phyloP scores from a whole-genome alignment of 2,329 filamentous ascomycete genomes.

The Verticillium dahliae region DNA sequence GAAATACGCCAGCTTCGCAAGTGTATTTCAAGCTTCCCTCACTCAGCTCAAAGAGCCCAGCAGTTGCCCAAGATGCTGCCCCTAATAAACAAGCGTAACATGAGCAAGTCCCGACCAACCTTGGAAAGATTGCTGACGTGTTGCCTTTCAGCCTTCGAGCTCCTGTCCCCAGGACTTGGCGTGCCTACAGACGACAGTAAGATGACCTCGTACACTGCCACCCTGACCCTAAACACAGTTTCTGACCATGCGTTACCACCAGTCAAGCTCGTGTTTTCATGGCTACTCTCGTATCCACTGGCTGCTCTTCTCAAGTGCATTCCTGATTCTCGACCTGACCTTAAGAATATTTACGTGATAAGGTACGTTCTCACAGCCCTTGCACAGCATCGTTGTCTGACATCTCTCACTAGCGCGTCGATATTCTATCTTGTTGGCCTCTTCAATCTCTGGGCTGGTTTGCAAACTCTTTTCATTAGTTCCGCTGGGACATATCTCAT shows the following conservation, averaged over 20 bases:
- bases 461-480: conserved; percentile 73
- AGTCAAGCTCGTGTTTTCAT: conserved; percentile 93
- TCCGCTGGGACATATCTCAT: conserved; percentile 77
- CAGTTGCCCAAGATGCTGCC: conserved; percentile 17
- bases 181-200: conserved; percentile 39
- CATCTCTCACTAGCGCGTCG: neutral
- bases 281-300: conserved; percentile 87
- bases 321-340: conserved; percentile 73
- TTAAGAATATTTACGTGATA: conserved; percentile 86
- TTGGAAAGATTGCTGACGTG: neutral
- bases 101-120: conserved; percentile 1
- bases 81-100: conserved; percentile 19
- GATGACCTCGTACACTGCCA: conserved; percentile 12
- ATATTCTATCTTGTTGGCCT: conserved; percentile 85
- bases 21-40: neutral
- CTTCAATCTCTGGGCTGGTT: conserved; percentile 84
- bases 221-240: neutral
- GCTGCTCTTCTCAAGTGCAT: conserved; percentile 84
- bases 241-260: neutral
- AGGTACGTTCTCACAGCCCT: conserved; percentile 25
- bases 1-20: neutral
- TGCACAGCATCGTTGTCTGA: neutral
- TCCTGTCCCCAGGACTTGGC: conserved; percentile 32
- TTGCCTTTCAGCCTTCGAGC: conserved; percentile 32
- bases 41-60: neutral